phyloP scores from a whole-genome alignment of 2,329 filamentous ascomycete species.

The Venturia oleaginea region DNA sequence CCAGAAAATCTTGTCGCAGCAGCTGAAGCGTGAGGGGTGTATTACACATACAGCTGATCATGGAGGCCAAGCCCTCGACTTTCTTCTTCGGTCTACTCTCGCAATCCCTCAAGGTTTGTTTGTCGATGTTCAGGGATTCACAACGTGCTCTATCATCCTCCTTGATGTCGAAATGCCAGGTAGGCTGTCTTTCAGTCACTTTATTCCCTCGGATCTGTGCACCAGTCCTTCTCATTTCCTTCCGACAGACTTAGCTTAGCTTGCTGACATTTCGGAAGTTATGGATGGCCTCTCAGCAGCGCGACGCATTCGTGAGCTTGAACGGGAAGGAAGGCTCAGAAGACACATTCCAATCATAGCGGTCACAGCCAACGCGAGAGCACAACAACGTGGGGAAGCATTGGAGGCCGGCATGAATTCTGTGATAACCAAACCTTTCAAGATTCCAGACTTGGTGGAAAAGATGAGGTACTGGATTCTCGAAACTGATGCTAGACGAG shows the following conservation, averaged over 20 bases:
- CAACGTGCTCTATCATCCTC: neutral
- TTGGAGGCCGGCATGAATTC: conserved; percentile 14
- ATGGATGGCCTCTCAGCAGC: conserved; percentile 13
- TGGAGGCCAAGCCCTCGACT: conserved; percentile 23
- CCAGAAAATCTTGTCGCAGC: conserved; percentile 26
- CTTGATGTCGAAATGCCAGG: conserved; percentile 12
- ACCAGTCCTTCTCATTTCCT: neutral
- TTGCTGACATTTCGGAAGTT: neutral
- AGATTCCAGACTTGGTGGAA: conserved; percentile 22
- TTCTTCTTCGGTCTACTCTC: conserved; percentile 3
- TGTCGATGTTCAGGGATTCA: neutral
- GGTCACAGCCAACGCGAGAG: conserved; percentile 12
- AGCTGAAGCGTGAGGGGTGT: conserved; percentile 19
- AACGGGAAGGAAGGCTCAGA: neutral
- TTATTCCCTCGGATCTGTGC: neutral
- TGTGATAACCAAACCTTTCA: conserved; percentile 26
- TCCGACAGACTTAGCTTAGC: too few relatives aligned
- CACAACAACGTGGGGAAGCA: conserved; percentile 2
- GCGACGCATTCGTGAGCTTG: conserved; percentile 6
- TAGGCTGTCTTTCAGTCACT: neutral
- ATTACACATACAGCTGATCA: conserved; percentile 21
- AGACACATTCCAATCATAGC: conserved; percentile 11
- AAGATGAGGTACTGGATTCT: conserved; percentile 7
- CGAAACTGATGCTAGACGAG: neutral
- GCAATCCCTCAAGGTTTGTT: neutral